These are phyloP conservation scores for Tremella fuciformis DNA, from an alignment of 768 basidiomycete species.

Conservation along the genomic window DNA sequence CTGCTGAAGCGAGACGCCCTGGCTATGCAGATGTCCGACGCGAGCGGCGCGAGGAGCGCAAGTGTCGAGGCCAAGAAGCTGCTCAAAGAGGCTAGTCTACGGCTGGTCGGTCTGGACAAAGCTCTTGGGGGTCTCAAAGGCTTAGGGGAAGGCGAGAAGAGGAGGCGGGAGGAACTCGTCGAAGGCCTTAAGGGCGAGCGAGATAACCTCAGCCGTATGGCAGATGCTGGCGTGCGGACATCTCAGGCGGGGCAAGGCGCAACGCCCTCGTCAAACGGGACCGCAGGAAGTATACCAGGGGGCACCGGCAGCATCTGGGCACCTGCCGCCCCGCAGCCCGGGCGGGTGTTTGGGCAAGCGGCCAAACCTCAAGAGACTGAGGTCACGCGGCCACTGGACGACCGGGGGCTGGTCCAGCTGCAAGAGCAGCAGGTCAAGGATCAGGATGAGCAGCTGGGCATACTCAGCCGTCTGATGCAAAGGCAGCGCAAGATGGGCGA, in stretches of 20 bases:
- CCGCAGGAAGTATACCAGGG: slow-evolving; percentile 16
- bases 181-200: slow-evolving; percentile 84
- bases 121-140: slow-evolving; percentile 68
- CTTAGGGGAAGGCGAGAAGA: slow-evolving; percentile 87
- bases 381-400: slow-evolving; percentile 80
- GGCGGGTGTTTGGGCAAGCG: slow-evolving; percentile 72
- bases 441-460: slow-evolving; percentile 77
- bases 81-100: slow-evolving; percentile 51
- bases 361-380: slow-evolving; percentile 70
- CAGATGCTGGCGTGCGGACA: slow-evolving; percentile 67
- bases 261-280: neutral
- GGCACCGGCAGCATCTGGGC: slow-evolving; percentile 1
- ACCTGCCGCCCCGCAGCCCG: slow-evolving; percentile 14
- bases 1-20: slow-evolving; percentile 83
- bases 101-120: slow-evolving; percentile 66
- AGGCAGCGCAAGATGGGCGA: slow-evolving; percentile 82
- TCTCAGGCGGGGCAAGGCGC: slow-evolving; percentile 26
- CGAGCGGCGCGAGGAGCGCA: slow-evolving; percentile 68
- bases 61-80: slow-evolving; percentile 72
- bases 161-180: slow-evolving; percentile 83
- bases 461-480: slow-evolving; percentile 74
- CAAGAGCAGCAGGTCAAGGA: slow-evolving; percentile 76
- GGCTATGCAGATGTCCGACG: slow-evolving; percentile 65
- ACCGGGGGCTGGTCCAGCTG: slow-evolving; percentile 71
- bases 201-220: slow-evolving; percentile 80